These are phyloP conservation scores for Zygosaccharomyces pseudobailii DNA, from an alignment of 1,139 yeast genomes.

Conservation along the genomic window DNA sequence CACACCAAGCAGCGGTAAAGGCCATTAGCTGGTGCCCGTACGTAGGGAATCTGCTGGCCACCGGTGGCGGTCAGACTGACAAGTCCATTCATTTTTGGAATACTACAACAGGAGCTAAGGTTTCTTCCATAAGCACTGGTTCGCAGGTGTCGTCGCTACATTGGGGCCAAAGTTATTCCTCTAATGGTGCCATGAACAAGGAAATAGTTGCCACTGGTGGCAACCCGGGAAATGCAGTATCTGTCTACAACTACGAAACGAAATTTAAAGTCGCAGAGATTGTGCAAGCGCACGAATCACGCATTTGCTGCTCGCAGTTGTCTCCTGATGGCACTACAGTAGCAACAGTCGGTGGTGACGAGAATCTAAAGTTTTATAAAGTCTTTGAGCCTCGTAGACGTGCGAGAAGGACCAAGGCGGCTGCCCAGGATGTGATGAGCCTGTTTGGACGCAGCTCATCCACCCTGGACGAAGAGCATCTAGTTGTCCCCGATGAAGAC, in stretches of 20 bases:
- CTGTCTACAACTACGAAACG: slow-evolving; percentile 82
- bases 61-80: slow-evolving; percentile 96
- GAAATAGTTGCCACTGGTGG: slow-evolving; percentile 96
- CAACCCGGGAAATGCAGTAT: slow-evolving; percentile 78
- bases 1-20: slow-evolving; percentile 92
- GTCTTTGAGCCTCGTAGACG: slow-evolving; percentile 56
- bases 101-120: slow-evolving; percentile 81
- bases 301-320: slow-evolving; percentile 76
- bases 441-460: slow-evolving; percentile 14
- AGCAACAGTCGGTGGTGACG: slow-evolving; percentile 97
- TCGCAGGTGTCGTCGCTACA: slow-evolving; percentile 88
- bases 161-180: slow-evolving; percentile 64
- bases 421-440: slow-evolving; percentile 12
- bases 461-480: slow-evolving; percentile 11
- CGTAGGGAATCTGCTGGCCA: slow-evolving; percentile 74
- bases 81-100: slow-evolving; percentile 94
- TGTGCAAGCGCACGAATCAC: slow-evolving; percentile 79
- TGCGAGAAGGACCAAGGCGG: slow-evolving; percentile 19
- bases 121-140: slow-evolving; percentile 84
- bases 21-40: slow-evolving; percentile 96
- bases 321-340: slow-evolving; percentile 88
- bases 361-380: slow-evolving; percentile 92
- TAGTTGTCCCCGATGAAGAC: slow-evolving; percentile 13
- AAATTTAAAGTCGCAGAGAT: slow-evolving; percentile 87
- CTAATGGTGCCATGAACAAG: slow-evolving; percentile 52